A percentile compares a stretch with the other conserved stretches of the same genome.
Conservation (phyloP, 1,139 yeast species). For the Pichia sp. region DNA sequence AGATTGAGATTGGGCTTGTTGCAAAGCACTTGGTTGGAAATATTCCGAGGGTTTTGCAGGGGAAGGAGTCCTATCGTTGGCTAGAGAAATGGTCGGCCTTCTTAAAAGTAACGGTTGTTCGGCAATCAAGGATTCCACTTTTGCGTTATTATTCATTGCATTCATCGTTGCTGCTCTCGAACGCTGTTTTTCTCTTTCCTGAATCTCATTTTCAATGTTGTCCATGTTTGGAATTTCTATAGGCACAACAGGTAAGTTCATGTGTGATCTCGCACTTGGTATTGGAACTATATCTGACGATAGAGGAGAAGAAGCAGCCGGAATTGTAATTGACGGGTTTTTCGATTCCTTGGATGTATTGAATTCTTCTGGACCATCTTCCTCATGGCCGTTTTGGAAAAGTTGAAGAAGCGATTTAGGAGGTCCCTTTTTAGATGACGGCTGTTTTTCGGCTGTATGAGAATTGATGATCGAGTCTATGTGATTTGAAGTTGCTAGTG, state of each 20-base stretch:
- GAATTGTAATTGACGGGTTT: conserved; percentile 1
- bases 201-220: conserved; percentile 22
- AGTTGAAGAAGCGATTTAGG: conserved; percentile 68
- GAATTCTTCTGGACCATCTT: conserved; percentile 18
- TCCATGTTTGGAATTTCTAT: conserved; percentile 51
- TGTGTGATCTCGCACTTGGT: conserved; percentile 1
- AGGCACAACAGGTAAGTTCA: conserved; percentile 36
- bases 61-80: conserved; percentile 20
- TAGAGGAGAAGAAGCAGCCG: background rate
- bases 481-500: conserved; percentile 8
- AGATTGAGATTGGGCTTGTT: no score
- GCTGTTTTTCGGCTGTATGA: conserved; percentile 1
- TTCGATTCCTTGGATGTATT: background rate
- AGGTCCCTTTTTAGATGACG: conserved; percentile 35
- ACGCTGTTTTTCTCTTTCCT: conserved; percentile 30
- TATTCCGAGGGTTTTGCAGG: conserved; percentile 11
- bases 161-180: conserved; percentile 38
- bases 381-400: conserved; percentile 36
- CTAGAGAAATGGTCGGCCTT: conserved; percentile 14
- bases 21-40: no score
- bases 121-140: conserved; percentile 5
- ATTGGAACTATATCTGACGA: background rate
- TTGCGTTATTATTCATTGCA: background rate
- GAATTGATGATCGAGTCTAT: conserved; percentile 10
- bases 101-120: conserved; percentile 14